A percentile compares a stretch with the other conserved stretches of the same genome.
phyloP scores from a whole-genome alignment of 1,284 basidiomycete species.

The Mycena citricolor region DNA sequence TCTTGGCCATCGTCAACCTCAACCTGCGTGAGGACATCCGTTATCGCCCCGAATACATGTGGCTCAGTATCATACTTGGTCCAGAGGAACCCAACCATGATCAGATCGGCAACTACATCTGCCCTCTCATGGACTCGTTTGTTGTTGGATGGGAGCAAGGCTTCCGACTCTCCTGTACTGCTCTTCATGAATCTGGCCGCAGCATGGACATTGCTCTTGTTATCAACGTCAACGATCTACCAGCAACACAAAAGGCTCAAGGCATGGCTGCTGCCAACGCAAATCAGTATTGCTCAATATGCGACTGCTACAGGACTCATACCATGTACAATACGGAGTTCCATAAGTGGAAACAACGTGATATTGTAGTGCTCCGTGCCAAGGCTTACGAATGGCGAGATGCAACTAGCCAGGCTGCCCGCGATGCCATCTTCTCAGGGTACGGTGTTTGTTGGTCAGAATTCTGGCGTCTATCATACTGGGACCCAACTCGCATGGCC shows the following conservation, averaged over 20 bases:
- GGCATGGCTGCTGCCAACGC: conserved; percentile 25
- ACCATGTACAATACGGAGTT: conserved; percentile 28
- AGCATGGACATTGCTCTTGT: conserved; percentile 23
- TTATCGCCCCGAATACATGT: conserved; percentile 29
- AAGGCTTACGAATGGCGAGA: conserved; percentile 28
- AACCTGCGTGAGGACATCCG: conserved; percentile 26
- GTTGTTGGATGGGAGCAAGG: conserved; percentile 29
- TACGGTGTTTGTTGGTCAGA: conserved; percentile 36
- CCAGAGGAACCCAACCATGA: conserved; percentile 26
- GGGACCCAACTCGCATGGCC: conserved; percentile 33
- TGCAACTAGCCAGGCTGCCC: conserved; percentile 22
- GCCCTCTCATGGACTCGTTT: conserved; percentile 29
- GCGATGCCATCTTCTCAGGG: conserved; percentile 25
- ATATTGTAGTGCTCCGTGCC: conserved; percentile 23
- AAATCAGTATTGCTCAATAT: conserved; percentile 35
- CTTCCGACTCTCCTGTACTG: conserved; percentile 27
- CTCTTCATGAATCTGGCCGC: conserved; percentile 11
- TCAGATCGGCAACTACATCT: conserved; percentile 29
- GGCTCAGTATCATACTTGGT: conserved; percentile 29
- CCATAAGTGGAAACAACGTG: conserved; percentile 17
- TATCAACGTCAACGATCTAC: conserved; percentile 35
- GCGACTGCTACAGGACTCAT: conserved; percentile 32
- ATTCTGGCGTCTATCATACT: conserved; percentile 36
- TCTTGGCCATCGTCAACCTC: conserved; percentile 24
- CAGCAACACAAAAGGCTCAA: conserved; percentile 32